phyloP scores from a whole-genome alignment of 2,329 filamentous ascomycete species.

The Beauveria medogensis region DNA sequence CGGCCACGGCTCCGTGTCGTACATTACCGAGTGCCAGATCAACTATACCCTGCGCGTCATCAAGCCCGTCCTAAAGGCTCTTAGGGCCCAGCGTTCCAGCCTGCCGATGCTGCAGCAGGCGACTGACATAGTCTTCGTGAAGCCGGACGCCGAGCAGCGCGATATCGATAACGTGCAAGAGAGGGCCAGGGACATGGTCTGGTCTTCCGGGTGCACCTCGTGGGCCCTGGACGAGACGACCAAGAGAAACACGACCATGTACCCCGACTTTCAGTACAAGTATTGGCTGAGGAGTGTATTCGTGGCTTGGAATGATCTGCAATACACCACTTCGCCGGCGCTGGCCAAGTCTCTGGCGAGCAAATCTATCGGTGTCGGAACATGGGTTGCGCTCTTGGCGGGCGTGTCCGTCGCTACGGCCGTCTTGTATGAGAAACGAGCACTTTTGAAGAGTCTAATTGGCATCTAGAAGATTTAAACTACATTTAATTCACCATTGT shows the following conservation, averaged over 20 bases:
- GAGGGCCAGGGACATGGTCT: conserved; percentile 36
- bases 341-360: not conserved
- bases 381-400: not conserved
- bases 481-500: not conserved
- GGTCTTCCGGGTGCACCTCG: conserved; percentile 40
- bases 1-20: too few species aligned
- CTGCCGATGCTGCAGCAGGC: conserved; percentile 4
- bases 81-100: not conserved
- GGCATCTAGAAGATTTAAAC: not conserved
- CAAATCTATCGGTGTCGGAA: not conserved
- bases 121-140: conserved; percentile 24
- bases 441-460: not conserved
- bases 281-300: conserved; percentile 42
- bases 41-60: too few species aligned
- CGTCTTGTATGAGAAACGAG: not conserved
- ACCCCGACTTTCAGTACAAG: conserved; percentile 41
- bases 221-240: conserved; percentile 42
- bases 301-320: conserved; percentile 27
- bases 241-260: conserved; percentile 42
- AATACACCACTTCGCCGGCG: not conserved
- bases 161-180: conserved; percentile 29
- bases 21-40: too few species aligned
- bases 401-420: not conserved
- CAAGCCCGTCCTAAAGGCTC: conserved; percentile 14
- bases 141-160: conserved; percentile 18